Evolutionary conservation across 2,329 filamentous ascomycete species (phyloP).

Genomic region (Beauveria rudraprayagi): DNA sequence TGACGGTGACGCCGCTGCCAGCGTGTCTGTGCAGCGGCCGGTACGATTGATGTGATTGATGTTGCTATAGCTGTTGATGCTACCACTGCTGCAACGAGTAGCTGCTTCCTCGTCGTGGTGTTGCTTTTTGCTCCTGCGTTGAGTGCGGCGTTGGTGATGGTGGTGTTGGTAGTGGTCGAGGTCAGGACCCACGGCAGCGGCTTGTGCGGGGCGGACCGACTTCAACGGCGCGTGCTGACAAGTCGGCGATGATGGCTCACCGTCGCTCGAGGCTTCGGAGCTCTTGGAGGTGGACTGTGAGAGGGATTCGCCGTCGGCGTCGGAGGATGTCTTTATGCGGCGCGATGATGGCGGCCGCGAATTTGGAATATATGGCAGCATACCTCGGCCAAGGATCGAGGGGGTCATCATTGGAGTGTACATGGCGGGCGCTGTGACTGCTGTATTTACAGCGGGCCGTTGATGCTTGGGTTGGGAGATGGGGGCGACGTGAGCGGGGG

Average conservation of each 20-base stretch:
- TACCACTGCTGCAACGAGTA: neutral
- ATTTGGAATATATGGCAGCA: neutral
- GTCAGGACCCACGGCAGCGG: slow-evolving; percentile 5
- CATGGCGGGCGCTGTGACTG: neutral
- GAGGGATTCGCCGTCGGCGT: neutral
- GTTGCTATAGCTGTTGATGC: neutral
- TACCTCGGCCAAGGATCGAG: neutral
- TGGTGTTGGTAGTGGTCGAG: neutral
- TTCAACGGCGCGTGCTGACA: neutral
- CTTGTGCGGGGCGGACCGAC: slow-evolving; percentile 1
- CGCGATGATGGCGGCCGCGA: neutral
- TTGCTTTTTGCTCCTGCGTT: neutral
- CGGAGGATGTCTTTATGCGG: neutral
- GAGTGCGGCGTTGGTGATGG: neutral
- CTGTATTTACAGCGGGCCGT: neutral
- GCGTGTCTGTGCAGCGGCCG: neutral
- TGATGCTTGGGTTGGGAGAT: too few relatives aligned
- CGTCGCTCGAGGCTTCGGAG: neutral
- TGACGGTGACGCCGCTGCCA: neutral
- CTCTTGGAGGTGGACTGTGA: neutral
- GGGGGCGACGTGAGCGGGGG: neutral
- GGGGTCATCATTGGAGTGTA: slow-evolving; percentile 3
- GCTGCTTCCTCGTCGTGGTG: neutral
- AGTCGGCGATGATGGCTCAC: neutral
- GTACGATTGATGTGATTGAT: neutral